phyloP scores from a whole-genome alignment of 331 rosid species.

The Acacia concinna region DNA sequence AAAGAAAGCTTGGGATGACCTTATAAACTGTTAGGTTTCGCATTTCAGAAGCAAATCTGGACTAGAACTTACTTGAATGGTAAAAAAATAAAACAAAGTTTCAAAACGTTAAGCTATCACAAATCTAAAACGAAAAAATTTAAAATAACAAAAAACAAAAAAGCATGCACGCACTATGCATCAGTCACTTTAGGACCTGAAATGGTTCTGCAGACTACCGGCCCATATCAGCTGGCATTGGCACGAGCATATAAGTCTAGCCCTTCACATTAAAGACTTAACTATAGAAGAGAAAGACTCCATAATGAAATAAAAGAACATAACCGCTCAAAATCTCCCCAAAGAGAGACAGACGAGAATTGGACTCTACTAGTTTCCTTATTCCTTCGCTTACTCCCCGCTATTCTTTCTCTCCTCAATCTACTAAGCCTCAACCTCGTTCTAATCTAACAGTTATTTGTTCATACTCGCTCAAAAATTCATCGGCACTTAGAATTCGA shows the following conservation, averaged over 20 bases:
- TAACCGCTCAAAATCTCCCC: background rate
- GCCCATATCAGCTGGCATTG: background rate
- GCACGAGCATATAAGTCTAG: background rate
- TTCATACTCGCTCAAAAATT: background rate
- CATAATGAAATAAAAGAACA: background rate
- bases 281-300: background rate
- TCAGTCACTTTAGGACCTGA: background rate
- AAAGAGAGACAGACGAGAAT: too few relatives aligned
- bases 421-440: background rate
- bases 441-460: background rate
- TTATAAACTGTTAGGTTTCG: background rate
- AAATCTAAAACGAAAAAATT: too few relatives aligned
- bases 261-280: background rate
- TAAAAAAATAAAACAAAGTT: background rate
- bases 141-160: too few relatives aligned
- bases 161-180: too few relatives aligned
- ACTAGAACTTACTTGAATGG: background rate
- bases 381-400: background rate
- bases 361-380: background rate
- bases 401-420: background rate
- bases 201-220: background rate
- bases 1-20: too few relatives aligned
- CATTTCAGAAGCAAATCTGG: background rate
- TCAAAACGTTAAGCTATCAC: background rate
- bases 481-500: background rate